Evolutionary conservation across 345 rosid species (phyloP).

Genomic region (Schrenkiella parvula): DNA sequence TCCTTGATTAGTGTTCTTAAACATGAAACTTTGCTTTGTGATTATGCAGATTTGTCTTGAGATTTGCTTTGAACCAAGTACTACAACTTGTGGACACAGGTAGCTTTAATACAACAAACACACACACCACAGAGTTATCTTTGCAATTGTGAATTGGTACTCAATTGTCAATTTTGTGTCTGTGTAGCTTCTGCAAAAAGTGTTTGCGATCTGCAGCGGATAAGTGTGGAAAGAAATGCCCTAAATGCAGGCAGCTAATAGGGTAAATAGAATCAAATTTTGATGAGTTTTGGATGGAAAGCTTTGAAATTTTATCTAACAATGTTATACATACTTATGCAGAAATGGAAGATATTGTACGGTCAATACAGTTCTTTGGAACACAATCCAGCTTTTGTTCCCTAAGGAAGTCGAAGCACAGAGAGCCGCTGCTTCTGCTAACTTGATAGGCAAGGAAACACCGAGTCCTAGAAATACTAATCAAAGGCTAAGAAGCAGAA

Average conservation of each 20-base stretch:
- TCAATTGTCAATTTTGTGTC: background rate
- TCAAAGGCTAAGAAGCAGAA: conserved; percentile 20
- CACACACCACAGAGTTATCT: background rate
- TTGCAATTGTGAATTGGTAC: background rate
- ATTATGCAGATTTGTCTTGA: conserved; percentile 78
- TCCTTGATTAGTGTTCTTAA: background rate
- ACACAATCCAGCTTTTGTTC: conserved; percentile 91
- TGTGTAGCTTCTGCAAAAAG: conserved; percentile 82
- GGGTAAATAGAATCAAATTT: conserved; percentile 35
- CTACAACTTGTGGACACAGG: conserved; percentile 98
- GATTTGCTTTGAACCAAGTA: conserved; percentile 92
- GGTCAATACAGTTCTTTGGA: conserved; percentile 92
- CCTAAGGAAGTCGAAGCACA: conserved; percentile 84
- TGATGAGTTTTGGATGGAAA: background rate
- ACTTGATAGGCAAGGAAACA: conserved; percentile 3
- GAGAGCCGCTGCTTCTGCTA: conserved; percentile 46
- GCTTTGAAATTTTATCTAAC: background rate
- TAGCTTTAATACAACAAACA: conserved; percentile 1
- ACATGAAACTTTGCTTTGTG: background rate
- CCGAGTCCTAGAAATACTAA: conserved; percentile 14
- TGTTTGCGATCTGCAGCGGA: conserved; percentile 80
- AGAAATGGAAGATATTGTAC: conserved; percentile 88
- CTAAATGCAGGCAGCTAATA: conserved; percentile 86
- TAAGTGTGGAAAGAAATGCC: conserved; percentile 91
- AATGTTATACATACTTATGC: conserved; percentile 11